A percentile compares a stretch with the other conserved stretches of the same genome.
These are phyloP conservation scores for Vicia faba DNA, from an alignment of 306 rosid species.

Conservation along the genomic window DNA sequence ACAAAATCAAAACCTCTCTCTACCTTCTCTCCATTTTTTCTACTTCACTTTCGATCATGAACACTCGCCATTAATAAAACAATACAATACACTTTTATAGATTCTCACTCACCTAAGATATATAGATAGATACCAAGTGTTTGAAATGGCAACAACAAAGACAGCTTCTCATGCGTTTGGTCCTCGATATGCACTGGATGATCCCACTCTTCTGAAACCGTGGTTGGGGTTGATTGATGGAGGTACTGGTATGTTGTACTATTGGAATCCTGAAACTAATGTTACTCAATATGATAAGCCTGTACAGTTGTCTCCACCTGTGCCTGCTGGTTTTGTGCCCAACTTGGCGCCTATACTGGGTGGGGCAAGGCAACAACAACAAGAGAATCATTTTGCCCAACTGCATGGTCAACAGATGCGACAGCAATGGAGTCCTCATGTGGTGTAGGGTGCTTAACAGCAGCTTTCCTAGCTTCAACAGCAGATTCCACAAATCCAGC, in stretches of 20 bases:
- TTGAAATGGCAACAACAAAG: conserved; percentile 71
- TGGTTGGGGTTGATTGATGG: conserved; percentile 99
- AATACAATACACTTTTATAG: not conserved
- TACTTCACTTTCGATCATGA: not conserved
- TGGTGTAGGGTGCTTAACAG: conserved; percentile 48
- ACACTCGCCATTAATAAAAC: not conserved
- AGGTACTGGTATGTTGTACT: conserved; percentile 72
- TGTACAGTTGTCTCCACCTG: conserved; percentile 48
- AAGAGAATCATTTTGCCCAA: conserved; percentile 49
- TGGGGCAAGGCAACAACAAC: conserved; percentile 61
- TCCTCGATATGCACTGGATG: conserved; percentile 94
- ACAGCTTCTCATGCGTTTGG: conserved; percentile 59
- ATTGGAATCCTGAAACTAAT: conserved; percentile 97
- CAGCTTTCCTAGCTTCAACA: too few species aligned
- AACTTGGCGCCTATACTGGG: conserved; percentile 64
- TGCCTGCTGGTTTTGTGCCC: conserved; percentile 54
- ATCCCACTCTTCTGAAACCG: conserved; percentile 84
- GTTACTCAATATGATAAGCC: conserved; percentile 93
- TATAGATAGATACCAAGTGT: conserved; percentile 21
- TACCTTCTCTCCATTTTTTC: not conserved
- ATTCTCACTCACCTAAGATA: conserved; percentile 9
- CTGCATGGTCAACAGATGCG: conserved; percentile 61
- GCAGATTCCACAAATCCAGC: too few species aligned
- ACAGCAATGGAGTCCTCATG: conserved; percentile 41
- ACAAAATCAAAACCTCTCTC: too few species aligned